Base-by-base conservation (phyloP, 345 rosid species). In the Eutrema heterophyllum region DNA sequence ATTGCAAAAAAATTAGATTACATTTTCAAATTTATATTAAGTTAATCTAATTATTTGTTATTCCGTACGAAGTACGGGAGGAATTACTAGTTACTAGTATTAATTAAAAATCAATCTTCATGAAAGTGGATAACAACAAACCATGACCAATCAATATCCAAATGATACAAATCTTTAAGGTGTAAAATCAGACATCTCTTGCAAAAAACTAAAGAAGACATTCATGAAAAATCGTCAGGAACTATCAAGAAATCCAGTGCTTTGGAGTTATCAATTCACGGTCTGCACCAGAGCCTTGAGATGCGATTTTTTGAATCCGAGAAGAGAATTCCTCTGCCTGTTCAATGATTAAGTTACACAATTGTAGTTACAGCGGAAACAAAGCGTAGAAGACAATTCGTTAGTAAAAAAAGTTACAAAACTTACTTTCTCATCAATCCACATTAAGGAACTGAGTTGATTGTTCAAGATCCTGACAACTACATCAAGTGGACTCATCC, bases 301-400 rank as follows among this genome's bases (percentile, higher is more conserved):
- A 68, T 32, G 92, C 98, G 40, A 95, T 84, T 77, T 84, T 90
- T 36, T 86, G 87, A 60, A 92, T 87, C 27, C 89, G 86, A 0
- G 89, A 89, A 21, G 97, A 90, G 84, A 92, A 95, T 40, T 95
- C 98, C 77, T 92, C 98, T 6, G 98, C 96, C 98, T 92, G 85
- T 55, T 52, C 71, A 81, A 54, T 24, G 49, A 16, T 64, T 4
- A 5, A 38, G 71, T 64, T 35, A 41, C 33, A 36, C 15, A 16
- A 5, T 4, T 56, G n/a, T 35, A 65, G 49, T 39, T 27, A 27
- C 30, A 27, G 30, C 2, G 3, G 30, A 49, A 46, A 26, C 24
- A 3, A 38, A 21, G 4, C 3, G 49, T 27, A 41, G 0, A 45
- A 18, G 39, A 76, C 27, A 15, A 66, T 68, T 21, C 16, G 1